Evolutionary conservation across 208 protist species (phyloP).

Genomic region (Trypanosoma scelopori): DNA sequence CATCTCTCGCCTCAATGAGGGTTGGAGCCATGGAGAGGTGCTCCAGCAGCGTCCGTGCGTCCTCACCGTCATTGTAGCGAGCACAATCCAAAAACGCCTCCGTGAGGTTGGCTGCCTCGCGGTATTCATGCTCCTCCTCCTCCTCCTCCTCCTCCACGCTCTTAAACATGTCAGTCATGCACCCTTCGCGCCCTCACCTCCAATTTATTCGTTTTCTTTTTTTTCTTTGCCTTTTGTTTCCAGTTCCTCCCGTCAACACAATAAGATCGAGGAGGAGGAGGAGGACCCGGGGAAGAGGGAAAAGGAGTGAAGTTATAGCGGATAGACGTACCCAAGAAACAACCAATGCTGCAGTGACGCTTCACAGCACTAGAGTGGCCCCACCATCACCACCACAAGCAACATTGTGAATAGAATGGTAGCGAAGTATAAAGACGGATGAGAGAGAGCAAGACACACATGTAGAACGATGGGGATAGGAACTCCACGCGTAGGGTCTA

Average conservation of each 20-base stretch:
- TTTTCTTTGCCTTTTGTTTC: slow-evolving; percentile 3
- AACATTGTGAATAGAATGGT: too few species aligned
- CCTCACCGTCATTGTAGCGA: slow-evolving; percentile 81
- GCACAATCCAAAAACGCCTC: slow-evolving; percentile 85
- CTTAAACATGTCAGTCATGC: background rate
- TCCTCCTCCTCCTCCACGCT: slow-evolving; percentile 46
- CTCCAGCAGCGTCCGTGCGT: slow-evolving; percentile 42
- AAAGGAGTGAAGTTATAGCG: slow-evolving; percentile 6
- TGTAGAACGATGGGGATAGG: too few species aligned
- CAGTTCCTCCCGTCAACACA: background rate
- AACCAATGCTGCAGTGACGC: background rate
- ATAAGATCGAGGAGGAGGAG: background rate
- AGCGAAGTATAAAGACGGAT: too few species aligned
- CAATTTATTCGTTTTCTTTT: background rate
- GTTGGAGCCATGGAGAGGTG: slow-evolving; percentile 50
- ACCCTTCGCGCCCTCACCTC: background rate
- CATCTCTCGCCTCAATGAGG: slow-evolving; percentile 62
- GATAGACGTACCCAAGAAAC: slow-evolving; percentile 23
- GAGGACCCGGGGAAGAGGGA: too few species aligned
- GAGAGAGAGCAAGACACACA: too few species aligned
- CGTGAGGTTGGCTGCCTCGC: slow-evolving; percentile 49
- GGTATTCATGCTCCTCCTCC: slow-evolving; percentile 47
- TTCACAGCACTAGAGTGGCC: background rate
- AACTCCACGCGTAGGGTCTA: too few species aligned
- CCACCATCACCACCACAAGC: too few species aligned